A percentile compares a stretch with the other conserved stretches of the same genome.
Evolutionary conservation across 345 rosid genomes (phyloP).

Genomic region (Laguncularia racemosa): DNA sequence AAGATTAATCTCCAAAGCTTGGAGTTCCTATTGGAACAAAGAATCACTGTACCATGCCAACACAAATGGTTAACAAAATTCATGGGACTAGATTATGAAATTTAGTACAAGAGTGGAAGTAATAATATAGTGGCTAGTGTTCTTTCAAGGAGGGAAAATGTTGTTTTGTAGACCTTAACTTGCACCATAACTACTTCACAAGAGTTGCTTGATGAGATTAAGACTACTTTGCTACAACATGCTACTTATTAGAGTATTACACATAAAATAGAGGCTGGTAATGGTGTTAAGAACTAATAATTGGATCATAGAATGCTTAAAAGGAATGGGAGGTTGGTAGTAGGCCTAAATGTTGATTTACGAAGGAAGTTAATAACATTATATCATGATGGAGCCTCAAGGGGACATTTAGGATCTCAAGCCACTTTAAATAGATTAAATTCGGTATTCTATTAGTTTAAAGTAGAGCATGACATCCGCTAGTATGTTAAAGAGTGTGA

Average conservation of each 20-base stretch:
- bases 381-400: neutral
- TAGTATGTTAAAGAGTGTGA: neutral
- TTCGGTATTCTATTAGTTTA: too few relatives aligned
- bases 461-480: neutral
- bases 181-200: too few relatives aligned
- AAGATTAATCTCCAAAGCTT: slow-evolving; percentile 3
- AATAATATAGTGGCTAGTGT: neutral
- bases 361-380: too few relatives aligned
- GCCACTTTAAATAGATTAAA: neutral
- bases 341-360: too few relatives aligned
- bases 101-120: neutral
- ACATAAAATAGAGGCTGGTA: too few relatives aligned
- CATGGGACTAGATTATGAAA: neutral
- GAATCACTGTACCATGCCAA: neutral
- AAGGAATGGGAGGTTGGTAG: too few relatives aligned
- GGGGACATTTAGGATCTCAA: neutral
- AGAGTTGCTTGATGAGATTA: too few relatives aligned
- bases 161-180: neutral
- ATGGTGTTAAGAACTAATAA: too few relatives aligned
- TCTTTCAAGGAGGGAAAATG: neutral
- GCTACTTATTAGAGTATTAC: too few relatives aligned
- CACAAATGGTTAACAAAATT: neutral
- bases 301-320: too few relatives aligned
- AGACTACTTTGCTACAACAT: too few relatives aligned
- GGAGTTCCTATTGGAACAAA: neutral